A percentile compares a stretch with the other conserved stretches of the same genome.
Conservation (phyloP, 768 basidiomycete genomes). For the Russula foetens region DNA sequence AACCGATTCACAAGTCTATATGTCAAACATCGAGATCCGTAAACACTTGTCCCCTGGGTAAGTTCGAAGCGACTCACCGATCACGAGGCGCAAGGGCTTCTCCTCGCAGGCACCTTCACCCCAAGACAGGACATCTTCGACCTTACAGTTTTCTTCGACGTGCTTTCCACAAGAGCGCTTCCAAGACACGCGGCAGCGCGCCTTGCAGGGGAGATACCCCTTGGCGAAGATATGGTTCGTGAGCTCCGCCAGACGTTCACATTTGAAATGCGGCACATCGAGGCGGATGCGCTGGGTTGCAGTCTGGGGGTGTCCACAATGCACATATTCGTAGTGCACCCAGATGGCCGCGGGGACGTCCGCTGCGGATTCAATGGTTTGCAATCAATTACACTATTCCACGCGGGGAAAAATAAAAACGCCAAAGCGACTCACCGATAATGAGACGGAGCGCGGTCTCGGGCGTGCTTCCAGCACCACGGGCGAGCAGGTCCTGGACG, state of each 20-base stretch:
- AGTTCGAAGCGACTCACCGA: too few species aligned
- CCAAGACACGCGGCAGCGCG: conserved; percentile 36
- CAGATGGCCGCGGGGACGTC: conserved; percentile 35
- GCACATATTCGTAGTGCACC: conserved; percentile 37
- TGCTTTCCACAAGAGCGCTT: conserved; percentile 30
- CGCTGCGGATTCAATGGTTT: conserved; percentile 23
- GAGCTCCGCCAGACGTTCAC: conserved; percentile 36
- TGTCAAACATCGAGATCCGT: too few species aligned
- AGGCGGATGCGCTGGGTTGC: conserved; percentile 40
- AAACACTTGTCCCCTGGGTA: too few species aligned
- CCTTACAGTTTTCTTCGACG: conserved; percentile 24
- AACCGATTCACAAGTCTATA: too few species aligned
- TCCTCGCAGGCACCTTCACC: conserved; percentile 32
- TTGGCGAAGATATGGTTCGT: conserved; percentile 40
- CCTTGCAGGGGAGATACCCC: conserved; percentile 30
- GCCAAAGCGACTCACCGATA: conserved; percentile 29
- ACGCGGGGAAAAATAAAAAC: neutral
- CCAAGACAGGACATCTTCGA: conserved; percentile 24
- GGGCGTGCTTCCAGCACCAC: conserved; percentile 37
- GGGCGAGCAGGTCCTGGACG: conserved; percentile 31
- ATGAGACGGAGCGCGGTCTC: conserved; percentile 37
- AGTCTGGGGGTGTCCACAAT: conserved; percentile 26
- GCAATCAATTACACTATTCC: neutral
- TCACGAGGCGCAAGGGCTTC: conserved; percentile 30
- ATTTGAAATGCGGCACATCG: conserved; percentile 25